Evolutionary conservation across 2,329 filamentous ascomycete genomes (phyloP).

Genomic region (Penicillium sumatraense): DNA sequence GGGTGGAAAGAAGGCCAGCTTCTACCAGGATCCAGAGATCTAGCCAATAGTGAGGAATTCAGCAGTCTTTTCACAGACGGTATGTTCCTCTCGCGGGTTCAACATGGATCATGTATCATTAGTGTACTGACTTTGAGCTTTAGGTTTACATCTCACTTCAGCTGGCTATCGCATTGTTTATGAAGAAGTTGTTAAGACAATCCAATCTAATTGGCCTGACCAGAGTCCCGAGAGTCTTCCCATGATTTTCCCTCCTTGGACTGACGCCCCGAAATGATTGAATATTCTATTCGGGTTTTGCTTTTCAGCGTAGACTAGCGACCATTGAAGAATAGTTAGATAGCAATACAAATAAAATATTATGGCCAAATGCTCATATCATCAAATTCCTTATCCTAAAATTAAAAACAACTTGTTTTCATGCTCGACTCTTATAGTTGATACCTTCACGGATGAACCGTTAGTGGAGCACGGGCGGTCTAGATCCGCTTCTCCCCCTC

Average conservation of each 20-base stretch:
- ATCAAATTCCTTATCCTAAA: too few relatives aligned
- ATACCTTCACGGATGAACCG: slow-evolving; percentile 3
- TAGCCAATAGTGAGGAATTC: slow-evolving; percentile 61
- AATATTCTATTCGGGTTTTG: not conserved
- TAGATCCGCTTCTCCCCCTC: slow-evolving; percentile 21
- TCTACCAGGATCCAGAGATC: slow-evolving; percentile 61
- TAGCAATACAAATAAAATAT: too few relatives aligned
- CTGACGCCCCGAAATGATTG: slow-evolving; percentile 46
- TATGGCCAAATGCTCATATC: too few relatives aligned
- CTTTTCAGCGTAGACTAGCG: not conserved
- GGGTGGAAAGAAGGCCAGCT: slow-evolving; percentile 57
- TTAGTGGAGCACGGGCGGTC: slow-evolving; percentile 26
- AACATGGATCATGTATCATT: not conserved
- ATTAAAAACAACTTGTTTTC: too few relatives aligned
- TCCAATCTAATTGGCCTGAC: slow-evolving; percentile 59
- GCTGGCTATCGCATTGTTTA: slow-evolving; percentile 62
- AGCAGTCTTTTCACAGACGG: slow-evolving; percentile 61
- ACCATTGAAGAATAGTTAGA: not conserved
- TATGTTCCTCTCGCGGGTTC: slow-evolving; percentile 37
- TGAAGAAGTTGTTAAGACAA: slow-evolving; percentile 56
- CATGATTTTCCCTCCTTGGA: slow-evolving; percentile 60
- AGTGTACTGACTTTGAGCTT: slow-evolving; percentile 10
- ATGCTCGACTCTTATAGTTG: too few relatives aligned
- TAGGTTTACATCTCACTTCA: slow-evolving; percentile 63
- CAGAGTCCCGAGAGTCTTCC: slow-evolving; percentile 57